Conservation (phyloP, 2,329 filamentous ascomycete genomes). For the Neofusicoccum laricinum region DNA sequence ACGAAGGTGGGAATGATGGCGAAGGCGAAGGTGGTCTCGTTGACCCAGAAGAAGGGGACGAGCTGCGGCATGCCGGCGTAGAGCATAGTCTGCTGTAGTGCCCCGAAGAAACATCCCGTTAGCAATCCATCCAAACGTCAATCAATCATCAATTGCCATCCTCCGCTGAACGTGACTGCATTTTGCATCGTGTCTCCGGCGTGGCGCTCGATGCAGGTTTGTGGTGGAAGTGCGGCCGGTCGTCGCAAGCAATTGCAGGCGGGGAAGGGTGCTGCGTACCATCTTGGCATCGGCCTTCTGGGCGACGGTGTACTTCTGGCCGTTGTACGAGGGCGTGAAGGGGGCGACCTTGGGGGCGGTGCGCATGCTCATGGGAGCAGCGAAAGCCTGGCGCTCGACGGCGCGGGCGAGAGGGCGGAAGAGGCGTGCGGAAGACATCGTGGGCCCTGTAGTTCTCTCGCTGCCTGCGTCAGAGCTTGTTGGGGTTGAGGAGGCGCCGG, state of each 20-base stretch:
- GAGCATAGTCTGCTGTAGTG: slow-evolving; percentile 31
- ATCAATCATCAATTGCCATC: neutral
- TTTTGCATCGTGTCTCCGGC: neutral
- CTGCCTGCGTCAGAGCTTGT: slow-evolving; percentile 21
- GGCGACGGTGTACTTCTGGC: slow-evolving; percentile 11
- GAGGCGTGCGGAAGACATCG: slow-evolving; percentile 40
- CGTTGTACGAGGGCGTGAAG: slow-evolving; percentile 16
- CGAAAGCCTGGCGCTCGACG: slow-evolving; percentile 37
- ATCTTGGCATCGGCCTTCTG: slow-evolving; percentile 16
- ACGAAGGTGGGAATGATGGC: slow-evolving; percentile 41
- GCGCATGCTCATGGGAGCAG: slow-evolving; percentile 20
- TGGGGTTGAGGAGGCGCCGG: neutral
- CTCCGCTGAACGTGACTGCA: neutral
- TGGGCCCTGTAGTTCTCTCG: slow-evolving; percentile 20
- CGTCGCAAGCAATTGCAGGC: neutral
- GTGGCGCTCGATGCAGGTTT: neutral
- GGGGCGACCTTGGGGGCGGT: slow-evolving; percentile 17
- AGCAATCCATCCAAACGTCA: neutral
- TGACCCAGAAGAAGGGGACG: slow-evolving; percentile 46
- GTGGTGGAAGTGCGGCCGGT: neutral
- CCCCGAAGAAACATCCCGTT: neutral
- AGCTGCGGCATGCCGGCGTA: slow-evolving; percentile 45
- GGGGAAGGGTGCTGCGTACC: slow-evolving; percentile 5
- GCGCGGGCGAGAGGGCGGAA: slow-evolving; percentile 40
- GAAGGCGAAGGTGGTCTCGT: slow-evolving; percentile 42